Conservation (phyloP, 2,329 filamentous ascomycete genomes). For the Fusarium sp. region DNA sequence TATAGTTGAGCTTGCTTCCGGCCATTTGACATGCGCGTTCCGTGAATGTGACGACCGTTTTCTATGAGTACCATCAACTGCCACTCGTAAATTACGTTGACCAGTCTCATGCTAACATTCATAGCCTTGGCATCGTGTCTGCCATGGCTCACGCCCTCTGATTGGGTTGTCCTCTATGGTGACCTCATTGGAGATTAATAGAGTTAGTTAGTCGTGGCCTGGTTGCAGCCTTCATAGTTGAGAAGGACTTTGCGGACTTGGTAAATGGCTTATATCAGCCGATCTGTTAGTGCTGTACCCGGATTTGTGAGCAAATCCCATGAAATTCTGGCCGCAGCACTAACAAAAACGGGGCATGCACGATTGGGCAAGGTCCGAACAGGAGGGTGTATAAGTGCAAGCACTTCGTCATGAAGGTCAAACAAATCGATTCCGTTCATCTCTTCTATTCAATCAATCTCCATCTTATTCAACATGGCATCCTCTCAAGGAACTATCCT, state of each 20-base stretch:
- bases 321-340: neutral
- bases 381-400: constrained; percentile 31
- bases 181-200: neutral
- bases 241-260: constrained; percentile 27
- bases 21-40: neutral
- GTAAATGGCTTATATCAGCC: constrained; percentile 44
- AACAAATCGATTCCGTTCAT: neutral
- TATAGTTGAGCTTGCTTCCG: neutral
- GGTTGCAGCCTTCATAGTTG: neutral
- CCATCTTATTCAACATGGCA: constrained; percentile 14
- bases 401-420: neutral
- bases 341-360: constrained; percentile 28
- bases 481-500: constrained; percentile 48
- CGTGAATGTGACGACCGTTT: neutral
- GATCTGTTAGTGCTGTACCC: constrained; percentile 13
- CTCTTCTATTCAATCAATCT: neutral
- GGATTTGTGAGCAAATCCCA: neutral
- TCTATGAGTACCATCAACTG: neutral
- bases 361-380: neutral
- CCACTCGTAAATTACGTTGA: neutral
- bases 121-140: neutral
- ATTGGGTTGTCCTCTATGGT: neutral
- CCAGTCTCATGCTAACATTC: neutral
- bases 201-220: neutral
- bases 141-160: neutral